These are phyloP conservation scores for Atkinsonella texensis DNA, from an alignment of 2,329 filamentous ascomycete genomes.

Conservation along the genomic window DNA sequence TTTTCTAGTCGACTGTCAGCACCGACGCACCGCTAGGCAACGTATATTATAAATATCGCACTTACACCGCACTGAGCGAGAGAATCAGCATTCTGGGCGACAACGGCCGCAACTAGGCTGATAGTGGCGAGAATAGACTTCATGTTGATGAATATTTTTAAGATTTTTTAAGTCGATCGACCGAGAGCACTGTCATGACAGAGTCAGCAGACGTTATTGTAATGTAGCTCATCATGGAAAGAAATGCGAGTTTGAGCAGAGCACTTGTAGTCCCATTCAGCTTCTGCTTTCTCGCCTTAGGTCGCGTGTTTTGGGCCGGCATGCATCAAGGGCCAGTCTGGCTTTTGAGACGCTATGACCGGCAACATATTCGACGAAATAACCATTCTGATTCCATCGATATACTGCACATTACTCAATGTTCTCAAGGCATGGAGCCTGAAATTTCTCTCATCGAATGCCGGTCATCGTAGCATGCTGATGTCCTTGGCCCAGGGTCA, in stretches of 20 bases:
- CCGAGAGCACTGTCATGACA: neutral
- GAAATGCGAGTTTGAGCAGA: no score
- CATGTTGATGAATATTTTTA: conserved; percentile 29
- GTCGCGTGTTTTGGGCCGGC: neutral
- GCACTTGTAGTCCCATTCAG: no score
- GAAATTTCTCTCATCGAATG: neutral
- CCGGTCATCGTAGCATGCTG: neutral
- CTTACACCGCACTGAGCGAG: conserved; percentile 44
- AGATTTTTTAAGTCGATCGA: neutral
- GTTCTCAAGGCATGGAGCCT: neutral
- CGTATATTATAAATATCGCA: conserved; percentile 4
- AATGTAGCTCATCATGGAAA: no score
- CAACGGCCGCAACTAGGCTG: conserved; percentile 27
- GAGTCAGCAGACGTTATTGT: neutral
- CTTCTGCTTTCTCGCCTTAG: neutral
- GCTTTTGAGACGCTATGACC: no score
- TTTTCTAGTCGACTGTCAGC: conserved; percentile 24
- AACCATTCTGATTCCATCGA: neutral
- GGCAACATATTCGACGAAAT: neutral
- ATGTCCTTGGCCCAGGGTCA: neutral
- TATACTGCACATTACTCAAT: neutral
- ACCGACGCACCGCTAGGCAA: neutral
- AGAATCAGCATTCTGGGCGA: conserved; percentile 27
- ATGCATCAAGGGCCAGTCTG: no score
- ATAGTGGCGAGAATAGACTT: conserved; percentile 34